phyloP scores from a whole-genome alignment of 2,329 filamentous ascomycete species.

The Colletotrichum tanaceti region DNA sequence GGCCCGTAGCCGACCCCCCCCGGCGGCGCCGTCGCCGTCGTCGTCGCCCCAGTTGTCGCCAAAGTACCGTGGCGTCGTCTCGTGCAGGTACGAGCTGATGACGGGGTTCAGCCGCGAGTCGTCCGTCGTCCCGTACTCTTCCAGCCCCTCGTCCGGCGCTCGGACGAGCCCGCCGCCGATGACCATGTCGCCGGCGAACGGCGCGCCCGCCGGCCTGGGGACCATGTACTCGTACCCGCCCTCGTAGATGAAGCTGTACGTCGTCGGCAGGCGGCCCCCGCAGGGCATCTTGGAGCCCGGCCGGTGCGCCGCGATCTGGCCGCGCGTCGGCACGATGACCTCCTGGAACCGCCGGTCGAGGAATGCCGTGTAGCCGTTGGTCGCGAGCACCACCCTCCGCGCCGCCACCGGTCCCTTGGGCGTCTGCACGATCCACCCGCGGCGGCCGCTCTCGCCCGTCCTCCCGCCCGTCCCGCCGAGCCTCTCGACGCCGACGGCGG shows the following conservation, averaged over 20 bases:
- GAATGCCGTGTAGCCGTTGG: conserved; percentile 47
- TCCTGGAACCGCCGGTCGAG: conserved; percentile 42
- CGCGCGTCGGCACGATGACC: conserved; percentile 43
- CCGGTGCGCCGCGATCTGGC: conserved; percentile 45
- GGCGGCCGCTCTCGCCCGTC: neutral
- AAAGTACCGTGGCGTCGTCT: conserved; percentile 61
- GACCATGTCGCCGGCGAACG: conserved; percentile 63
- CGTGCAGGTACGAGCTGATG: conserved; percentile 61
- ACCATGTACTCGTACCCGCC: conserved; percentile 77
- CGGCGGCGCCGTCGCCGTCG: conserved; percentile 45
- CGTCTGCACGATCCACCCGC: conserved; percentile 41
- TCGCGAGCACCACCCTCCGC: conserved; percentile 44
- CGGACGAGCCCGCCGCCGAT: conserved; percentile 69
- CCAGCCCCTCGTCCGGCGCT: conserved; percentile 54
- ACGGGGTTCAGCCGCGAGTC: conserved; percentile 63
- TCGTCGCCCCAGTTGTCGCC: conserved; percentile 63
- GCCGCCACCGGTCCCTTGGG: conserved; percentile 42
- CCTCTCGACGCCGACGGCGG: conserved; percentile 17
- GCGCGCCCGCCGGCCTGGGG: conserved; percentile 60
- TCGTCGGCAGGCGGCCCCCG: conserved; percentile 57
- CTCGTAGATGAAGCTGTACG: conserved; percentile 71
- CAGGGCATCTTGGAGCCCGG: conserved; percentile 51
- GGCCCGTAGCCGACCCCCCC: conserved; percentile 54
- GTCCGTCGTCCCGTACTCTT: conserved; percentile 66
- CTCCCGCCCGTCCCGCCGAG: neutral